These are phyloP conservation scores for Salix arbutifolia DNA, from an alignment of 345 rosid genomes.

Conservation along the genomic window DNA sequence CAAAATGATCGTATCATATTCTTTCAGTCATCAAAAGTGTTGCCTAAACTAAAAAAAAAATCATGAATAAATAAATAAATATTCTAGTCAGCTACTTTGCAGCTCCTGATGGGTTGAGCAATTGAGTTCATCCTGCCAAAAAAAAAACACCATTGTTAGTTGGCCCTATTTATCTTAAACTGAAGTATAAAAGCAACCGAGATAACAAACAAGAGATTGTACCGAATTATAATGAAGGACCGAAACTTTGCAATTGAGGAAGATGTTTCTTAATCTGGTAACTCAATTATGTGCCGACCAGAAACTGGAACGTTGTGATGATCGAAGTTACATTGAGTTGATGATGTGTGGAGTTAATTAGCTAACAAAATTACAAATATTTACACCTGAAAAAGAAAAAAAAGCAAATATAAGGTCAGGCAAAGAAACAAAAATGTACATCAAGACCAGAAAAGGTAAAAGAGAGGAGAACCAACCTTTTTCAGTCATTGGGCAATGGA, in stretches of 20 bases:
- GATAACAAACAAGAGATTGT: slow-evolving; percentile 17
- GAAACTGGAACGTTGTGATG: slow-evolving; percentile 23
- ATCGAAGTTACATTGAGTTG: slow-evolving; percentile 21
- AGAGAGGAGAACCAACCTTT: slow-evolving; percentile 53
- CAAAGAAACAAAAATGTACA: slow-evolving; percentile 24
- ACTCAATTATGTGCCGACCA: slow-evolving; percentile 16
- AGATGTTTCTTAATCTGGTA: slow-evolving; percentile 19
- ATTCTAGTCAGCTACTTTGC: slow-evolving; percentile 33
- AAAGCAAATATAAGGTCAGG: slow-evolving; percentile 17
- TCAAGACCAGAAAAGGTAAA: slow-evolving; percentile 35
- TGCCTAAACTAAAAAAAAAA: slow-evolving; percentile 35
- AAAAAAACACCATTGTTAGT: slow-evolving; percentile 10
- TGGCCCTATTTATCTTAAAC: slow-evolving; percentile 1
- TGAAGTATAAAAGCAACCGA: neutral
- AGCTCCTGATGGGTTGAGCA: slow-evolving; percentile 31
- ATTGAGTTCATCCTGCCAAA: slow-evolving; percentile 38
- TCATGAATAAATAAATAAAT: slow-evolving; percentile 45
- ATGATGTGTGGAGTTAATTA: slow-evolving; percentile 29
- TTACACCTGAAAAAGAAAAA: slow-evolving; percentile 52
- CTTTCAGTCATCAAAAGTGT: slow-evolving; percentile 30
- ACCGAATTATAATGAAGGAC: slow-evolving; percentile 30
- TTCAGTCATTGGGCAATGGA: slow-evolving; percentile 59
- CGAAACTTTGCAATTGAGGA: slow-evolving; percentile 22
- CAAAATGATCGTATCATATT: slow-evolving; percentile 27
- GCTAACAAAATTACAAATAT: slow-evolving; percentile 36